Evolutionary conservation across 208 protist genomes (phyloP).

Genomic region (Wallacemonas sp.): DNA sequence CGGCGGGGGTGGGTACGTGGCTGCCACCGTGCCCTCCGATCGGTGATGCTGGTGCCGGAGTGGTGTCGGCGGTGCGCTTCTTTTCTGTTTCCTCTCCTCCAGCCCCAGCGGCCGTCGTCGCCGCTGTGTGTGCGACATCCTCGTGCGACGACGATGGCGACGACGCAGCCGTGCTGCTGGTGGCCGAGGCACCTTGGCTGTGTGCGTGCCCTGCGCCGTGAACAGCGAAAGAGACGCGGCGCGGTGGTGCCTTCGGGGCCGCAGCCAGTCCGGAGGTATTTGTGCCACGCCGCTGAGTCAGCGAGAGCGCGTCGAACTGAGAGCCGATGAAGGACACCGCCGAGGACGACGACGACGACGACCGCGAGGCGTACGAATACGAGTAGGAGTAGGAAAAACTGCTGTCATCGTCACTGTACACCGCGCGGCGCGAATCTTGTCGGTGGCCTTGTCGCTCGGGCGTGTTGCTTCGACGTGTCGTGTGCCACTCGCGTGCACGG

Average conservation of each 20-base stretch:
- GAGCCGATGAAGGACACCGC: neutral
- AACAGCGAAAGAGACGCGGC: slow-evolving; percentile 5
- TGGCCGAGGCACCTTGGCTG: too few relatives aligned
- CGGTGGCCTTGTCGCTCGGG: neutral
- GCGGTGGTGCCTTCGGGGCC: neutral
- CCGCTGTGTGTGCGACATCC: too few relatives aligned
- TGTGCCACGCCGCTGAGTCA: too few relatives aligned
- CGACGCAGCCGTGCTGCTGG: too few relatives aligned
- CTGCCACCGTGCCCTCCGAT: neutral
- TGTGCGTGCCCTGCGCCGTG: too few relatives aligned
- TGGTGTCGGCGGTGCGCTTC: neutral
- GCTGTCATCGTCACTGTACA: too few relatives aligned
- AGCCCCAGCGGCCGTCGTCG: too few relatives aligned
- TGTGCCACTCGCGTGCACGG: too few relatives aligned
- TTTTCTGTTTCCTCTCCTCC: too few relatives aligned
- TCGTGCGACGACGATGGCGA: too few relatives aligned
- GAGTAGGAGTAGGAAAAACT: neutral
- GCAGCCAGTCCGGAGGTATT: neutral
- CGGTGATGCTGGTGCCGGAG: neutral
- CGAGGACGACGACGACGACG: neutral
- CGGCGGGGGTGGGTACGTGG: neutral
- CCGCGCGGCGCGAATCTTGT: too few relatives aligned
- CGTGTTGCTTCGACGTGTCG: neutral
- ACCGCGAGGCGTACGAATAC: neutral
- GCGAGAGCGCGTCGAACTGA: neutral